Base-by-base conservation (phyloP, 83 land plant genomes). In the Picea mariana region DNA sequence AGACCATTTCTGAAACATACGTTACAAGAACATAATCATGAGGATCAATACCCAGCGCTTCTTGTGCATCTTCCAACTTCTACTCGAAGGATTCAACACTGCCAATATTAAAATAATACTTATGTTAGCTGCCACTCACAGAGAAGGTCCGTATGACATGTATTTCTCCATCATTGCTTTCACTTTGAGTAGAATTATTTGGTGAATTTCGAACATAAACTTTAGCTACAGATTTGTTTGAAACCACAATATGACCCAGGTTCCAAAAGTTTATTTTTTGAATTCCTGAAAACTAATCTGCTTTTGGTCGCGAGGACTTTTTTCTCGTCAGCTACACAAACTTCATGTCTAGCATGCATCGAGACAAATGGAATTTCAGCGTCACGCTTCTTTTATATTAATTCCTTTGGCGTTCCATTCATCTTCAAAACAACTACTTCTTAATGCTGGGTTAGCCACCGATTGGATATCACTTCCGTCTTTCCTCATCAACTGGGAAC, bases 281-380 rank as follows among this genome's bases (percentile, higher is more conserved):
- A 98, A 98, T 86, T 98, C 99, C 84, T 98, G 99, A 80, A 98
- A 98, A 82, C 99, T 98, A 34, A 96, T 96, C 99, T 98, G 99
- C 67, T 27, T 27, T 27, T 27, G 31, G 31, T 27, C 31, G 31
- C 31, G 31, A 27, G 31, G 31, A 1, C 1, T 31, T 31, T 31
- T 31, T 31, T 31, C 31, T 31, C 31, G 1, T 31, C 1, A 31
- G 31, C 31, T 31, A 31, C 31, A 31, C 31, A 31, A 31, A 31
- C 31, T 31, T 31, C 31, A 31, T 31, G 31, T 31, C 1, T 0
- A 31, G 31, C 31, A 31, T 31, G 31, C 31, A 31, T 31, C 31
- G 31, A 31, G 31, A 31, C 31, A 31, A 31, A 31, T 31, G 31
- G 0, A 0, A 31, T 31, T 31, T 31, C 31, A 31, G 31, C 1